Conservation (phyloP, 2,329 filamentous ascomycete genomes). For the Colletotrichum gigasporum region DNA sequence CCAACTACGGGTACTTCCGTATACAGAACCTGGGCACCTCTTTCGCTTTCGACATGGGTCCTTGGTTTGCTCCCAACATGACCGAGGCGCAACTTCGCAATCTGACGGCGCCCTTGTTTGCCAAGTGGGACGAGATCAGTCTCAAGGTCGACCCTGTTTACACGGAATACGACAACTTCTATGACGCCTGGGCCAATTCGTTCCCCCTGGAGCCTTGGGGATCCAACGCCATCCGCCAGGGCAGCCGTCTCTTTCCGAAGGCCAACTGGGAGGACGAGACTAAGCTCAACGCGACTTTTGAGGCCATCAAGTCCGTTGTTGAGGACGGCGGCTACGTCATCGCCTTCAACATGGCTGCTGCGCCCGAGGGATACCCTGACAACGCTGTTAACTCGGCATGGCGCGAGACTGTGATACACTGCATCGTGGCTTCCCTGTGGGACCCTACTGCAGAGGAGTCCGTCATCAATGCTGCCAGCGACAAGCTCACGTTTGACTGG, state of each 20-base stretch:
- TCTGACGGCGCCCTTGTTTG: constrained; percentile 45
- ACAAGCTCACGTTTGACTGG: constrained; percentile 38
- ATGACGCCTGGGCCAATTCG: constrained; percentile 38
- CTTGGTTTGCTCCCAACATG: constrained; percentile 40
- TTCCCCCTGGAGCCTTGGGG: constrained; percentile 38
- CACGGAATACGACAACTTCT: constrained; percentile 37
- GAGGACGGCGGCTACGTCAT: constrained; percentile 39
- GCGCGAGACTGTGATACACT: constrained; percentile 50
- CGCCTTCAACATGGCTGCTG: constrained; percentile 41
- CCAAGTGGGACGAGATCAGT: constrained; percentile 42
- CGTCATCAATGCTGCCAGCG: constrained; percentile 39
- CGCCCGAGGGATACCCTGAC: constrained; percentile 37
- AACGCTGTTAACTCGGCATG: constrained; percentile 60
- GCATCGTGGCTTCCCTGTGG: constrained; percentile 38
- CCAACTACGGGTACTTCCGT: constrained; percentile 38
- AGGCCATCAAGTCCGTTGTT: constrained; percentile 36
- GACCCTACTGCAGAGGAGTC: constrained; percentile 46
- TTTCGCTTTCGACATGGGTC: constrained; percentile 43
- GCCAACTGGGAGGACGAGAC: constrained; percentile 40
- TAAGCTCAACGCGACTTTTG: constrained; percentile 41
- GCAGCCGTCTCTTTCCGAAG: constrained; percentile 45
- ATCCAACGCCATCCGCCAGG: constrained; percentile 36
- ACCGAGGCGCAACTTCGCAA: constrained; percentile 44
- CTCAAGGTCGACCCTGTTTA: constrained; percentile 38
- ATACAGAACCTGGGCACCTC: constrained; percentile 36